Conservation (phyloP, 2,329 filamentous ascomycete species). For the Cercospora zeae-maydis region DNA sequence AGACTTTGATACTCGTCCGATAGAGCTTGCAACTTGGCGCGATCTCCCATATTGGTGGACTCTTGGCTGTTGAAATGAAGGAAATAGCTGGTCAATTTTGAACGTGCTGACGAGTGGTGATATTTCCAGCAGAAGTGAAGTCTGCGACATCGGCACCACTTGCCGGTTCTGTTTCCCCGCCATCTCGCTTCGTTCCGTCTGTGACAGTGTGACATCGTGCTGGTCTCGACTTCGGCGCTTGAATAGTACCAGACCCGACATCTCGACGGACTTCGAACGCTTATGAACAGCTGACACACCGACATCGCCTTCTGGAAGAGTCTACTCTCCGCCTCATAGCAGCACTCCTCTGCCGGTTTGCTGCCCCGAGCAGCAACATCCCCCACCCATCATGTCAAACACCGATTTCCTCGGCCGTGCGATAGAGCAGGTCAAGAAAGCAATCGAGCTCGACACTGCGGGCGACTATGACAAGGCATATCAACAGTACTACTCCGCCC, state of each 20-base stretch:
- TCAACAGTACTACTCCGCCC: conserved; percentile 88
- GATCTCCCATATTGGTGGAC: conserved; percentile 41
- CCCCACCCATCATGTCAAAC: conserved; percentile 66
- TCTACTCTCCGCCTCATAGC: not conserved
- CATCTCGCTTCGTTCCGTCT: conserved; percentile 12
- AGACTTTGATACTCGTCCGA: conserved; percentile 85
- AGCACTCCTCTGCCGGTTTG: not conserved
- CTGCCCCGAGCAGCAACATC: conserved; percentile 12
- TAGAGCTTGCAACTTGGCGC: conserved; percentile 74
- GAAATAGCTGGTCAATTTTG: not conserved
- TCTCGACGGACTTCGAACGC: not conserved
- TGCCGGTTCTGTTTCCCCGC: conserved; percentile 13
- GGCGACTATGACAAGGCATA: conserved; percentile 98
- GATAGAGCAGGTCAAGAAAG: conserved; percentile 95
- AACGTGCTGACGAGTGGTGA: not conserved
- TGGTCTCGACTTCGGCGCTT: conserved; percentile 10
- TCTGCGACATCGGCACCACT: conserved; percentile 2
- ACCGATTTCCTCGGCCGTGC: conserved; percentile 96
- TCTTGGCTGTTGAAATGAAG: not conserved
- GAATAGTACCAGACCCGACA: conserved; percentile 1
- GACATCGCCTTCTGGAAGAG: not conserved
- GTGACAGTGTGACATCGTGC: not conserved
- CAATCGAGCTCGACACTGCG: conserved; percentile 91
- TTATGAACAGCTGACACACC: not conserved
- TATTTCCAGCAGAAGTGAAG: not conserved